Conservation (phyloP, 2,329 filamentous ascomycete species). For the Microsporum audouinii region DNA sequence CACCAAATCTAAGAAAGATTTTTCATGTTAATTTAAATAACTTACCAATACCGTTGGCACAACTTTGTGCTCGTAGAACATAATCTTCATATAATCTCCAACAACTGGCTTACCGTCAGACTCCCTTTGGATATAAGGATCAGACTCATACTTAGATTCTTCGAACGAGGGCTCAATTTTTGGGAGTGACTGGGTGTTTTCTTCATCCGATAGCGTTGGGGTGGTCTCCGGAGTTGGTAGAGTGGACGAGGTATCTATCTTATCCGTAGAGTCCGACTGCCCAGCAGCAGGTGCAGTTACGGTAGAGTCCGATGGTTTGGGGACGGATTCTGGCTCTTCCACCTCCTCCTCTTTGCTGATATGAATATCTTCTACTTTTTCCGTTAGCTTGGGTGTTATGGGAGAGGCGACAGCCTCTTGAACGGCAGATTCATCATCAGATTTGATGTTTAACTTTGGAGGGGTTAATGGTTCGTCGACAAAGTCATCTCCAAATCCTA, state of each 20-base stretch:
- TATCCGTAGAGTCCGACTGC: neutral
- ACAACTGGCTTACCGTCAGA: constrained; percentile 65
- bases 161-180: neutral
- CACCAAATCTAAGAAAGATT: constrained; percentile 4
- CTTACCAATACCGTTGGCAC: constrained; percentile 90
- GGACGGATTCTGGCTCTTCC: neutral
- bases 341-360: constrained; percentile 32
- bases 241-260: neutral
- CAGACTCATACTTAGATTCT: neutral
- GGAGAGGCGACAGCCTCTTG: constrained; percentile 34
- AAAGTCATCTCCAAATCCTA: constrained; percentile 57
- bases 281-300: neutral
- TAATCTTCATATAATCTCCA: constrained; percentile 87
- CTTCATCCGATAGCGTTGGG: neutral
- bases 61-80: constrained; percentile 88
- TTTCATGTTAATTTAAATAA: constrained; percentile 10
- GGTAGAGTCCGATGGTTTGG: neutral
- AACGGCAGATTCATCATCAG: neutral
- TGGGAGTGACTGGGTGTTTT: neutral
- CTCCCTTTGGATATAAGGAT: constrained; percentile 44
- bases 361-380: constrained; percentile 46
- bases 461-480: constrained; percentile 68
- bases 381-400: constrained; percentile 43
- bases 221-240: neutral
- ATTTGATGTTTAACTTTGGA: constrained; percentile 30